Conservation (phyloP, 495 filamentous ascomycete species). For the Aspergillus steynii region DNA sequence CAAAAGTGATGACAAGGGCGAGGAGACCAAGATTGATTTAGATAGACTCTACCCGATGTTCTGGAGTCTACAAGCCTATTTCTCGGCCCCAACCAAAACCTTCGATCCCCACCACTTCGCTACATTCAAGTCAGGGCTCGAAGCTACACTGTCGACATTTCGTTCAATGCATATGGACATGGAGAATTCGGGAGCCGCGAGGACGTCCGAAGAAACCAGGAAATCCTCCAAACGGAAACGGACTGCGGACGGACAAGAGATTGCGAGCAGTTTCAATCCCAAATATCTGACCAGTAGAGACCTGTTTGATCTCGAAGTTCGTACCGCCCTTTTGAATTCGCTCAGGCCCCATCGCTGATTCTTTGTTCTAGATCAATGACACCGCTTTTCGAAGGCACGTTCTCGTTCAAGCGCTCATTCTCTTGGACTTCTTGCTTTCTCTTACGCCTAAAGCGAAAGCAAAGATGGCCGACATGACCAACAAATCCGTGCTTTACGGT, state of each 20-base stretch:
- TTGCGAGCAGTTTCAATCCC: slow-evolving; percentile 83
- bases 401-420: slow-evolving; percentile 88
- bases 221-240: slow-evolving; percentile 74
- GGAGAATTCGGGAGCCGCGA: slow-evolving; percentile 46
- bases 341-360: neutral
- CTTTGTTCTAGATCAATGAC: slow-evolving; percentile 70
- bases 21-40: slow-evolving; percentile 53
- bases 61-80: slow-evolving; percentile 87
- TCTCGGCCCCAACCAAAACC: slow-evolving; percentile 83
- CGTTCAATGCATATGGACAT: slow-evolving; percentile 73
- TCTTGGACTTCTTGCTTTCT: slow-evolving; percentile 89
- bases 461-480: slow-evolving; percentile 69
- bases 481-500: slow-evolving; percentile 84
- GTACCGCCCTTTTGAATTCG: slow-evolving; percentile 10
- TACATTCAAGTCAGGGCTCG: slow-evolving; percentile 76
- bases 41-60: slow-evolving; percentile 86
- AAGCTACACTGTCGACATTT: slow-evolving; percentile 77
- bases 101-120: slow-evolving; percentile 71
- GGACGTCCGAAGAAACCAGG: slow-evolving; percentile 58
- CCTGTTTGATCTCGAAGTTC: slow-evolving; percentile 90
- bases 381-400: slow-evolving; percentile 91
- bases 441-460: slow-evolving; percentile 80
- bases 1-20: slow-evolving; percentile 43
- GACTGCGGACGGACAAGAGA: slow-evolving; percentile 55
- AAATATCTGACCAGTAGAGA: slow-evolving; percentile 96